Conservation (phyloP, 1,139 yeast species). For the Yamadazyma mexicana region DNA sequence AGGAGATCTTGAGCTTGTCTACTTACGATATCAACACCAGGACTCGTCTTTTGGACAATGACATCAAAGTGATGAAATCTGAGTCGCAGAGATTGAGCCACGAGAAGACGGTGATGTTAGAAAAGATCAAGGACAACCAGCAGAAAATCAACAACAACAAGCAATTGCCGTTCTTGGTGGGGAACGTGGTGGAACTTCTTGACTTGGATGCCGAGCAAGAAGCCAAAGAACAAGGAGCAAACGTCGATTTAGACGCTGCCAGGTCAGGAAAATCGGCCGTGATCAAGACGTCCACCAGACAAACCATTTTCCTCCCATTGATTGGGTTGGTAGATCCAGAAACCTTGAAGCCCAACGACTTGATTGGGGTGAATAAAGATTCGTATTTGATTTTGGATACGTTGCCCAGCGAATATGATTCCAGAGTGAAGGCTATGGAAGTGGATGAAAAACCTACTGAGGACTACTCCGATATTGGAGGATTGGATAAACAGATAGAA, state of each 20-base stretch:
- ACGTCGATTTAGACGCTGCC: constrained; percentile 88
- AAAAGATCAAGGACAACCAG: constrained; percentile 91
- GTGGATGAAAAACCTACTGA: constrained; percentile 98
- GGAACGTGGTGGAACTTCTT: constrained; percentile 94
- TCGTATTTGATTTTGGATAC: constrained; percentile 92
- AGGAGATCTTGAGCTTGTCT: constrained; percentile 75
- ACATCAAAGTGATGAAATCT: constrained; percentile 66
- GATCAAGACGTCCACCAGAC: constrained; percentile 94
- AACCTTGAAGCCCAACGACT: constrained; percentile 87
- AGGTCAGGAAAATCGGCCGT: constrained; percentile 97
- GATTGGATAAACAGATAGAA: constrained; percentile 95
- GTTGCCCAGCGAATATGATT: constrained; percentile 94
- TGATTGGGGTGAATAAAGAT: constrained; percentile 97
- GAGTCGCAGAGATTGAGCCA: constrained; percentile 91
- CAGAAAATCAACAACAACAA: constrained; percentile 95
- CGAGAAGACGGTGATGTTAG: constrained; percentile 90
- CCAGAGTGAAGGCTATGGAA: constrained; percentile 98
- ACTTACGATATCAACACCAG: constrained; percentile 72
- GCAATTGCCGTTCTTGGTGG: constrained; percentile 94
- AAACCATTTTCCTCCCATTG: constrained; percentile 93
- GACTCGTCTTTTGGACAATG: constrained; percentile 35
- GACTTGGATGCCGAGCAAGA: constrained; percentile 88
- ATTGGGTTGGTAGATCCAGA: constrained; percentile 93
- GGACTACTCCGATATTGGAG: constrained; percentile 96
- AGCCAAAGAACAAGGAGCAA: constrained; percentile 90